Base-by-base conservation (phyloP, 2,329 filamentous ascomycete genomes). In the Cladobotryum protrusum region DNA sequence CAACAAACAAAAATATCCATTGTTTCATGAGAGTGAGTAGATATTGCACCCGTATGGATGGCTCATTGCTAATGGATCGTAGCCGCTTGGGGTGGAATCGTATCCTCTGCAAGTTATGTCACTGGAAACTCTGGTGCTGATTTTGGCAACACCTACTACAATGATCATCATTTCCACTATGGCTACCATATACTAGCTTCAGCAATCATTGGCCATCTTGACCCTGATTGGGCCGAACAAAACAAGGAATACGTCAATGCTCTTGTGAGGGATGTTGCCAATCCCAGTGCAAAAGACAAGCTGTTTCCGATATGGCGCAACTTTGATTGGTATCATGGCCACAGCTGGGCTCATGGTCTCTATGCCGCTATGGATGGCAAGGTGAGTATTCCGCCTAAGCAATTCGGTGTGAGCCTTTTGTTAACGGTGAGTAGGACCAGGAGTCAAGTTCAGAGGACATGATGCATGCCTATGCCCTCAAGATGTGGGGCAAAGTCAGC, bases 261-360 rank as follows among this genome's bases (percentile, higher is more conserved):
- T 56, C 75, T 99, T 42, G 84, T 93, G 44, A 85, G 93, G 51
- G 93, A 99, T 57, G 69, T 79, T 44, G 85, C 90, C 42, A 96
- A 96, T 67, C 84, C 90, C 0, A 84, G 80, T 57, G 63, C 74
- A 3, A 65, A 77, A 15, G 91, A 96, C 63, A 73, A 76, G 24
- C 82, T 82, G 59, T 97, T 95, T 67, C 91, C 92, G 0, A 84
- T 89, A 57, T 91, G 79, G 54, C 81, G 93, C 44, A 81, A 76
- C 50, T 97, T 96, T 62, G 93, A 97, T 68, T 96, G 89, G 89
- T 97, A 85, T 66, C 83, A 95, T 61, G 93, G 92, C 2, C 93
- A 97, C 74, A 90, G 86, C 52, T 96, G 92, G 89, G 92, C 92
- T 2, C 89, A 89, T 49, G 87, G 87, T 1, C 69, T 92, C 5